These are phyloP conservation scores for Sporothrix curviconia DNA, from an alignment of 2,329 filamentous ascomycete genomes.

Conservation along the genomic window DNA sequence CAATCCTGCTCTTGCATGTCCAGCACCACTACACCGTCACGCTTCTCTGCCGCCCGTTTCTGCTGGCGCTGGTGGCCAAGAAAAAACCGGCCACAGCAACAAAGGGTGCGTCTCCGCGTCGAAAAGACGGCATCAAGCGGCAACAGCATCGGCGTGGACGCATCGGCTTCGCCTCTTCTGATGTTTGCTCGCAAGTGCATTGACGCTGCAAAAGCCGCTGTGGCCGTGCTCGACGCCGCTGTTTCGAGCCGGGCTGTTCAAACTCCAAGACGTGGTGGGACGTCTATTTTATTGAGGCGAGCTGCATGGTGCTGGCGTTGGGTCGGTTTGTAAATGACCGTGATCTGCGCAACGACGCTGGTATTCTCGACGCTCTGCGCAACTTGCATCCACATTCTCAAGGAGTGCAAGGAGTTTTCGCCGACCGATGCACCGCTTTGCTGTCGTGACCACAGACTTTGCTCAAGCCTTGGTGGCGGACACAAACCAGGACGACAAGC, in stretches of 20 bases:
- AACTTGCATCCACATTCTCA: conserved; percentile 15
- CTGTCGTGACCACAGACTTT: conserved; percentile 17
- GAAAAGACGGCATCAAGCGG: background rate
- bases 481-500: background rate
- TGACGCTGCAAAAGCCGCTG: conserved; percentile 16
- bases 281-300: conserved; percentile 19
- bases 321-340: conserved; percentile 14
- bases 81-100: background rate
- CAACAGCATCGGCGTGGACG: background rate
- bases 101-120: background rate
- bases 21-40: conserved; percentile 24
- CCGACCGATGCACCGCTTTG: conserved; percentile 19
- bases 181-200: conserved; percentile 12
- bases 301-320: conserved; percentile 19
- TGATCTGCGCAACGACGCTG: conserved; percentile 9
- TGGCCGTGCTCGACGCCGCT: conserved; percentile 16
- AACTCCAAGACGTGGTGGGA: conserved; percentile 21
- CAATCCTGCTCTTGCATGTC: conserved; percentile 23
- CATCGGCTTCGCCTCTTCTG: background rate
- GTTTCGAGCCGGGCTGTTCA: conserved; percentile 15
- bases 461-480: conserved; percentile 13
- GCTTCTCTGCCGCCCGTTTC: conserved; percentile 25
- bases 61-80: conserved; percentile 19
- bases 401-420: conserved; percentile 17
- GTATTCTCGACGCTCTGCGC: conserved; percentile 11